Evolutionary conservation across 345 rosid genomes (phyloP).

Genomic region (Theobroma cacao): DNA sequence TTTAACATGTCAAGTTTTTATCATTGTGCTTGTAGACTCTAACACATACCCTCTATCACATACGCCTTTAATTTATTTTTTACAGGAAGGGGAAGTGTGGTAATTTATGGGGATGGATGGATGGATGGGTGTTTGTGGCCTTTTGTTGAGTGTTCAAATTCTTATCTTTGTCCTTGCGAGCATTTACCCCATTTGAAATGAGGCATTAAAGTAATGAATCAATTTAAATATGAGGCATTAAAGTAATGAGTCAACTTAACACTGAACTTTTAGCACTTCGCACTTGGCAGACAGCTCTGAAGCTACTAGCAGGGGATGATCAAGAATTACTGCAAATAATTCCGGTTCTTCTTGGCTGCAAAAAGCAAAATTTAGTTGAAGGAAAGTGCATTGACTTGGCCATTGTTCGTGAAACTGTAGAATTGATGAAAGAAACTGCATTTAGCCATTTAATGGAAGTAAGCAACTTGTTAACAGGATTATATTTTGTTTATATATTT

Average conservation of each 20-base stretch:
- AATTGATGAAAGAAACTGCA: slow-evolving; percentile 72
- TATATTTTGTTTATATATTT: not conserved
- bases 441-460: slow-evolving; percentile 94
- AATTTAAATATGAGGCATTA: not conserved
- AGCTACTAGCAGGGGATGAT: slow-evolving; percentile 60
- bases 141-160: not conserved
- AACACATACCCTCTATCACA: not conserved
- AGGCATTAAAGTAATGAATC: not conserved
- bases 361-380: slow-evolving; percentile 36
- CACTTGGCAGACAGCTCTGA: slow-evolving; percentile 67
- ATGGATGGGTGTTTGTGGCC: not conserved
- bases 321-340: slow-evolving; percentile 61
- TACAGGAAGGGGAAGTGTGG: not conserved
- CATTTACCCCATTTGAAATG: not conserved
- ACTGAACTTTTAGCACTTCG: slow-evolving; percentile 17
- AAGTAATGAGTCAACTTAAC: not conserved
- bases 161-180: not conserved
- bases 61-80: not conserved
- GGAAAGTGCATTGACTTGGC: slow-evolving; percentile 40
- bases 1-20: not conserved
- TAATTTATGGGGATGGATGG: not conserved
- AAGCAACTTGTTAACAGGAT: slow-evolving; percentile 17
- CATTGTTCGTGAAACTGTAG: slow-evolving; percentile 36
- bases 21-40: not conserved
- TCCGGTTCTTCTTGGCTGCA: slow-evolving; percentile 61